Percentiles rank a stretch among this genome's conserved stretches.
These are phyloP conservation scores for Canavalia ensiformis DNA, from an alignment of 306 rosid genomes.

Conservation along the genomic window DNA sequence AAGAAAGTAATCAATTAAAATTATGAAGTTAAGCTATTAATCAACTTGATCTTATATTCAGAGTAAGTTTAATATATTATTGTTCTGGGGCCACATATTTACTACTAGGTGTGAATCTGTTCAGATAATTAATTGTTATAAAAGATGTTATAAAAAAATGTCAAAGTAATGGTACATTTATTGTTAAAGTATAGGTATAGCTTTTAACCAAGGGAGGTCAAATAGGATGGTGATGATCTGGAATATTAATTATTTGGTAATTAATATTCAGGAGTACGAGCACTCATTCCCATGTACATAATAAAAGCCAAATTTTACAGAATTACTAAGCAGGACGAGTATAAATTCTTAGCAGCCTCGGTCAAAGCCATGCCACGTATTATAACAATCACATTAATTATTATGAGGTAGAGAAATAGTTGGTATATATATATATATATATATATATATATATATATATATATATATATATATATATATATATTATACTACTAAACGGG, in stretches of 20 bases:
- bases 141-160: not conserved
- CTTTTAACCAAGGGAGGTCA: not conserved
- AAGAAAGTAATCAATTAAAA: too few relatives aligned
- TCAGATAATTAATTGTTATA: not conserved
- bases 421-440: too few relatives aligned
- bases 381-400: slow-evolving; percentile 2
- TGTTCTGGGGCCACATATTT: not conserved
- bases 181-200: not conserved
- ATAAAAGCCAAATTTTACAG: not conserved
- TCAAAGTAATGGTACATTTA: not conserved
- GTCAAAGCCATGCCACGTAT: slow-evolving; percentile 6
- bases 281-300: too few relatives aligned
- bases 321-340: not conserved
- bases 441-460: too few relatives aligned
- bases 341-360: not conserved
- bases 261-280: too few relatives aligned
- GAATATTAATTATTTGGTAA: not conserved
- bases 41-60: too few relatives aligned
- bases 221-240: not conserved
- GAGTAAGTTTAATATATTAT: not conserved
- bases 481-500: too few relatives aligned
- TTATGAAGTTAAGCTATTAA: too few relatives aligned
- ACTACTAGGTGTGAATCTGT: not conserved
- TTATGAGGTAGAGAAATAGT: too few relatives aligned
- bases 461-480: too few relatives aligned